Base-by-base conservation (phyloP, 768 basidiomycete genomes). In the Ramaria sp. region DNA sequence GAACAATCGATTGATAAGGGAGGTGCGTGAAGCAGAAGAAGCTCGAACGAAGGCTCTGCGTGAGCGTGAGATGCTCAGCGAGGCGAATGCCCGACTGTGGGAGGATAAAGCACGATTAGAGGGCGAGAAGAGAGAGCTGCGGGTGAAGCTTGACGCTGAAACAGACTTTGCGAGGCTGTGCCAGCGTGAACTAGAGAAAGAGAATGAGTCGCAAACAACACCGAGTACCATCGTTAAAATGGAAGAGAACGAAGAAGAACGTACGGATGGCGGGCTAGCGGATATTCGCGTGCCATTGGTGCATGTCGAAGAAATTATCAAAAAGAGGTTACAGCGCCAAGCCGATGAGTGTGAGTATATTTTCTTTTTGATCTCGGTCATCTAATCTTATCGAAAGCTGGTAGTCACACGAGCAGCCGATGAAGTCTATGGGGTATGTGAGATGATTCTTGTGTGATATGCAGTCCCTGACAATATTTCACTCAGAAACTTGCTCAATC, bases 51-150 rank as follows among this genome's bases (percentile, higher is more conserved):
- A 52, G 19, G 37, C 37, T 22, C 20, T 52, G 1, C 37, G 37
- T 39, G 51, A 52, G 34, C 51, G 51, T 19, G 51, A 52, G 15
- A 39, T 52, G 31, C 37, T 52, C 19, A n/a, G 33, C 37, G 37
- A n/a, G 17, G 51, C 33, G n/a, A 52, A 52, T 52, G 51, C 31
- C 3, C 51, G 51, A 3, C 20, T 52, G 34, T 52, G 51, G 51
- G 51, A 52, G 34, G 51, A 52, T 39, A 52, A 52, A 22, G 51
- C 37, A 13, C 13, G 37, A 17, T 39, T 52, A 17, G 51, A 52
- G 51, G 51, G 51, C 15, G 51, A 52, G 51, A 52, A 52, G 34
- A 22, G 51, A 17, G 51, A 52, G 51, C 34, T 52, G 34, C 9
- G 37, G n/a, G 51, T 39, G 3, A 52, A 52, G 34, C 51, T 52